Conservation (phyloP, 345 rosid species). For the Brassica incana region DNA sequence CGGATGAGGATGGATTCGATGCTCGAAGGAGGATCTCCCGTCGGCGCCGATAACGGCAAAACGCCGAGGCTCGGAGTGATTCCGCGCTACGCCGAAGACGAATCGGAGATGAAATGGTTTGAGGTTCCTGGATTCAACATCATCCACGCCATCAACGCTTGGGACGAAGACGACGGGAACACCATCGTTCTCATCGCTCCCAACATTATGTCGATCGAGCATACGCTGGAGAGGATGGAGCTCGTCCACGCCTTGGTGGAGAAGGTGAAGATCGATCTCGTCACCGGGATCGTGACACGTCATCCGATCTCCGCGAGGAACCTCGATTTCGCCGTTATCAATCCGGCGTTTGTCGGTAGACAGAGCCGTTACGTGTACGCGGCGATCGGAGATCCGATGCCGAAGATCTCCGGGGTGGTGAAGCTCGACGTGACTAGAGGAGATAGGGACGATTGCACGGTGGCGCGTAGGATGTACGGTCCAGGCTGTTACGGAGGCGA, state of each 20-base stretch:
- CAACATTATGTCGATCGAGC: constrained; percentile 40
- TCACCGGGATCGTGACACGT: constrained; percentile 41
- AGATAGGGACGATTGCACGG: constrained; percentile 34
- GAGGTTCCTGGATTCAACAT: constrained; percentile 44
- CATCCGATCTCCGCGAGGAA: constrained; percentile 40
- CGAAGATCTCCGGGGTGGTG: constrained; percentile 39
- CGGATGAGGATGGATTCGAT: constrained; percentile 36
- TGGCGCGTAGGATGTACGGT: constrained; percentile 41
- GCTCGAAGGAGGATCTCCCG: constrained; percentile 41
- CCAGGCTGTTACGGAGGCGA: constrained; percentile 42
- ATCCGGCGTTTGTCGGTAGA: constrained; percentile 35
- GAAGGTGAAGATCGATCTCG: constrained; percentile 38
- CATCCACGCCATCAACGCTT: constrained; percentile 44
- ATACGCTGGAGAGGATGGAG: constrained; percentile 42
- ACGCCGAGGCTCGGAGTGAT: constrained; percentile 42
- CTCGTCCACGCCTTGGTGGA: constrained; percentile 38
- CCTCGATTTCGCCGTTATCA: constrained; percentile 40
- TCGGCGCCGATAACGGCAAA: constrained; percentile 36
- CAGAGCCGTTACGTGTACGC: constrained; percentile 32
- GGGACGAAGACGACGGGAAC: constrained; percentile 44
- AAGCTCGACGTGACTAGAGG: constrained; percentile 32
- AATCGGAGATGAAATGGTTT: constrained; percentile 45
- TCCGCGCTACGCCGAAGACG: constrained; percentile 38
- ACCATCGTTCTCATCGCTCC: constrained; percentile 37
- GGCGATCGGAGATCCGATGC: constrained; percentile 45